Evolutionary conservation across 176 grass and related monocot species (phyloP).

Genomic region (Eragrostis curvula): DNA sequence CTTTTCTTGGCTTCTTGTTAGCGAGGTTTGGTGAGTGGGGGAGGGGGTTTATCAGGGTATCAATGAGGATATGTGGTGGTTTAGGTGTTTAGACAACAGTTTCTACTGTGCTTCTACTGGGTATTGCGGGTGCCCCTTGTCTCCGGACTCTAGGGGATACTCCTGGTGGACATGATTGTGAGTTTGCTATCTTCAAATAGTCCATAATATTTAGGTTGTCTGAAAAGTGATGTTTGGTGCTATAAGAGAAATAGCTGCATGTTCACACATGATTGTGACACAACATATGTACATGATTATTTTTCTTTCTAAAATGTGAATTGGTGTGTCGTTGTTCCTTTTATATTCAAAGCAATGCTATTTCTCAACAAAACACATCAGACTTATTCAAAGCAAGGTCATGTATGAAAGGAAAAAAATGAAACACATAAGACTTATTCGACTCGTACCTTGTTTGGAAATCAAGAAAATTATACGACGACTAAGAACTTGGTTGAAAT

Average conservation of each 20-base stretch:
- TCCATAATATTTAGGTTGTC: neutral
- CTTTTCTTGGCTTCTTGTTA: conserved; percentile 31
- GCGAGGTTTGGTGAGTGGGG: conserved; percentile 21
- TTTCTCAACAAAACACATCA: no score
- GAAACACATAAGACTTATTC: neutral
- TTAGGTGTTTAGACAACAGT: neutral
- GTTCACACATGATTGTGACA: neutral
- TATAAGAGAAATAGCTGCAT: neutral
- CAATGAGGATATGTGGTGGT: neutral
- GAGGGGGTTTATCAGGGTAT: neutral
- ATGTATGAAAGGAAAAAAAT: neutral
- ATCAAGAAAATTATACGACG: no score
- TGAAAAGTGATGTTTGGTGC: neutral
- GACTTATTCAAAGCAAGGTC: no score
- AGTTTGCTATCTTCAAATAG: neutral
- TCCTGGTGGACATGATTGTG: neutral
- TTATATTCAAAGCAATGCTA: no score
- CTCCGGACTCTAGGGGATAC: neutral
- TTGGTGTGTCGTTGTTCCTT: neutral
- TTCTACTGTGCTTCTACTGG: neutral
- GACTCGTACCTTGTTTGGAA: neutral
- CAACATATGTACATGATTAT: neutral
- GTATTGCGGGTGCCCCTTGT: neutral
- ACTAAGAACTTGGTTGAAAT: neutral
- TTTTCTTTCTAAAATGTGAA: neutral